Evolutionary conservation across 2,329 filamentous ascomycete genomes (phyloP).

Genomic region (Pseudogymnoascus sp.): DNA sequence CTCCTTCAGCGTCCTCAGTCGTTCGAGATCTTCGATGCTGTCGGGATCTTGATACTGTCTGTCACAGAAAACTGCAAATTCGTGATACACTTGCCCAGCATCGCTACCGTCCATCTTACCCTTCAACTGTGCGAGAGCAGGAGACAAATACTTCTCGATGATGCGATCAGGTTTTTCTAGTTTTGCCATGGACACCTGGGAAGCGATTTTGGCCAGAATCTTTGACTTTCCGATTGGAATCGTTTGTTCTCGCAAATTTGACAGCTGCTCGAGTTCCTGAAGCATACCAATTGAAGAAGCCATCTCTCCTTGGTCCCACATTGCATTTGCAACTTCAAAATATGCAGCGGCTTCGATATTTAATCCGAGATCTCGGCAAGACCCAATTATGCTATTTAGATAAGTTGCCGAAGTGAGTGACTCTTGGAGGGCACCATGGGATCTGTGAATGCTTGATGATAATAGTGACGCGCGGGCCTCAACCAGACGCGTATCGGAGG

Average conservation of each 20-base stretch:
- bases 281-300: constrained; percentile 83
- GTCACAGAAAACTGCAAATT: constrained; percentile 93
- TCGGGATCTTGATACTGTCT: constrained; percentile 84
- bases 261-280: constrained; percentile 58
- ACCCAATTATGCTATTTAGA: constrained; percentile 65
- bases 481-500: constrained; percentile 55
- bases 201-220: constrained; percentile 76
- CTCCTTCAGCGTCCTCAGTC: constrained; percentile 69
- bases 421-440: constrained; percentile 76
- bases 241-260: constrained; percentile 57
- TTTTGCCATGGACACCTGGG: constrained; percentile 81
- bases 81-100: constrained; percentile 83
- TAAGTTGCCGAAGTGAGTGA: constrained; percentile 78
- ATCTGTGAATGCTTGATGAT: constrained; percentile 66
- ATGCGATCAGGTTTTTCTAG: constrained; percentile 88
- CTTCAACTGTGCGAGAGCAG: constrained; percentile 73
- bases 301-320: constrained; percentile 93
- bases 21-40: constrained; percentile 71
- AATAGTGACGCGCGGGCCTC: constrained; percentile 72
- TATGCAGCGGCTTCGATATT: constrained; percentile 68
- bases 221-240: constrained; percentile 68
- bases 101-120: constrained; percentile 59
- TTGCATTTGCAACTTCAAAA: constrained; percentile 76
- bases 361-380: constrained; percentile 63
- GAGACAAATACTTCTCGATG: constrained; percentile 75